Percentiles rank a stretch among this genome's conserved stretches.
Evolutionary conservation across 1,284 basidiomycete genomes (phyloP).

Genomic region (Xerocomus nothofagi): DNA sequence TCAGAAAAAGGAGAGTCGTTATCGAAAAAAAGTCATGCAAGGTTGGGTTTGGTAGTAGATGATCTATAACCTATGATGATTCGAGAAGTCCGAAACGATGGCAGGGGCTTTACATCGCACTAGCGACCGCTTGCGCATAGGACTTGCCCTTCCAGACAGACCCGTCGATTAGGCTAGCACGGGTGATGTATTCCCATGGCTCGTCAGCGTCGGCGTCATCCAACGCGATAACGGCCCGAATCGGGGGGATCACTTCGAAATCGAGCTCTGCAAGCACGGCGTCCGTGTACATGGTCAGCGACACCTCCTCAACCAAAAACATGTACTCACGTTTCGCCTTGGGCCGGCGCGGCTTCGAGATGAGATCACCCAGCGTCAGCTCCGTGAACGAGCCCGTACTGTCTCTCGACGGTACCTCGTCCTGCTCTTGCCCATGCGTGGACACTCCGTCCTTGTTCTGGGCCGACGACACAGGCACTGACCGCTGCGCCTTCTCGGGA

Average conservation of each 20-base stretch:
- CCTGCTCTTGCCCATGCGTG: neutral
- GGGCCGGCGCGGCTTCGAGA: constrained; percentile 23
- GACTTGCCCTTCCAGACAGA: constrained; percentile 40
- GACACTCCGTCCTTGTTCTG: neutral
- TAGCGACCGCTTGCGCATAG: constrained; percentile 43
- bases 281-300: constrained; percentile 3
- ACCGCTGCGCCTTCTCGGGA: constrained; percentile 5
- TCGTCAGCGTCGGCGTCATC: constrained; percentile 43
- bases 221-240: constrained; percentile 45
- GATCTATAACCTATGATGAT: too few species aligned
- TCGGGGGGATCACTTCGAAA: constrained; percentile 45
- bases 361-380: constrained; percentile 31
- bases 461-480: neutral
- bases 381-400: constrained; percentile 12
- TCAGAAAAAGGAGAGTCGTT: constrained; percentile 18
- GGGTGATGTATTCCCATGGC: constrained; percentile 46
- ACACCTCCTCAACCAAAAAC: neutral
- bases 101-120: constrained; percentile 20
- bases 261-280: constrained; percentile 30
- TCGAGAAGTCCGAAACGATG: neutral
- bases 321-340: constrained; percentile 30
- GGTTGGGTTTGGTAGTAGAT: neutral
- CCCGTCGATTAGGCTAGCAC: constrained; percentile 37
- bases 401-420: constrained; percentile 2
- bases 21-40: constrained; percentile 7